Evolutionary conservation across 2,329 filamentous ascomycete genomes (phyloP).

Genomic region (Hypoxylon sp.): DNA sequence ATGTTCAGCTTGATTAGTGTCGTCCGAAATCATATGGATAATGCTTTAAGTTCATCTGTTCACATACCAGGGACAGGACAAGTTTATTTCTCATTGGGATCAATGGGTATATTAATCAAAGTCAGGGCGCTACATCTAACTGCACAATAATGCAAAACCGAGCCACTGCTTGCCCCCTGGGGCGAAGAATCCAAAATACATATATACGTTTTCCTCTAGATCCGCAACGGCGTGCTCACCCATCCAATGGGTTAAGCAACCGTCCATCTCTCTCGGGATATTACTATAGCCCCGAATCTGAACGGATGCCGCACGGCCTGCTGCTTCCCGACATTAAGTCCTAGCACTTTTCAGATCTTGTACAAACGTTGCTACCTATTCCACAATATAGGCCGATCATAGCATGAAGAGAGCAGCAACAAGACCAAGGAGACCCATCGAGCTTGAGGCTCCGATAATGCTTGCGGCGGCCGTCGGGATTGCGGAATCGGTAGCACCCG

Average conservation of each 20-base stretch:
- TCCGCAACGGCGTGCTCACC: conserved; percentile 22
- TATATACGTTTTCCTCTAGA: conserved; percentile 30
- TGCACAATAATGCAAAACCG: conserved; percentile 43
- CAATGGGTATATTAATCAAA: conserved; percentile 52
- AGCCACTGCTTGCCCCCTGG: conserved; percentile 39
- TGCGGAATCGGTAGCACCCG: conserved; percentile 20
- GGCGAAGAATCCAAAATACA: conserved; percentile 43
- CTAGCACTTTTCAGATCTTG: conserved; percentile 19
- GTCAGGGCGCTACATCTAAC: conserved; percentile 42
- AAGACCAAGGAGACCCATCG: conserved; percentile 60
- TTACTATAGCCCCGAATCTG: conserved; percentile 13
- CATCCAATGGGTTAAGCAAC: conserved; percentile 33
- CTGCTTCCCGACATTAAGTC: conserved; percentile 33
- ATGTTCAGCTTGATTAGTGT: background rate
- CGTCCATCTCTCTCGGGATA: conserved; percentile 13
- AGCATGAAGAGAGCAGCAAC: conserved; percentile 60
- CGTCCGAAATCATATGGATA: background rate
- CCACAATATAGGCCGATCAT: conserved; percentile 39
- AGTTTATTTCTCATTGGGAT: conserved; percentile 38
- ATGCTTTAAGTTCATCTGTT: background rate
- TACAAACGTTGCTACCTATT: conserved; percentile 7
- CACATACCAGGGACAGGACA: background rate
- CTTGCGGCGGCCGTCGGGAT: conserved; percentile 42
- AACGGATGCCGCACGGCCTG: conserved; percentile 25
- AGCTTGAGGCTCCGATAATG: conserved; percentile 57